Percentiles rank a stretch among this genome's conserved stretches.
These are phyloP conservation scores for Lizonia empirigonia DNA, from an alignment of 2,329 filamentous ascomycete genomes.

Conservation along the genomic window DNA sequence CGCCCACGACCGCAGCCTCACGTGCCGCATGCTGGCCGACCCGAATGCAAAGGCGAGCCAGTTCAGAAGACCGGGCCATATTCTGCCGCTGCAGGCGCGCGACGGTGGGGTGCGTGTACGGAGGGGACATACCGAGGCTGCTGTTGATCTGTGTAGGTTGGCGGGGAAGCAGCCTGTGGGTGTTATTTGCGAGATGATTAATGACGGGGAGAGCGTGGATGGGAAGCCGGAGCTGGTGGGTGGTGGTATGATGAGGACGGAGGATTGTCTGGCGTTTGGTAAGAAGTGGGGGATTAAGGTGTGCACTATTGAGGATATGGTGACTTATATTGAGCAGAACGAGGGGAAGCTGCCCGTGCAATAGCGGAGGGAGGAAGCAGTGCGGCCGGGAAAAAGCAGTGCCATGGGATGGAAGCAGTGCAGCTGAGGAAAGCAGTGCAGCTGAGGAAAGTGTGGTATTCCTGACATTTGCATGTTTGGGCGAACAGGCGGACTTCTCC, in stretches of 20 bases:
- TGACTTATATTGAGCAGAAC: constrained; percentile 76
- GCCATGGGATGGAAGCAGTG: too few relatives aligned
- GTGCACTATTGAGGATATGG: constrained; percentile 92
- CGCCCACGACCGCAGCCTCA: constrained; percentile 83
- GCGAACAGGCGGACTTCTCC: background rate
- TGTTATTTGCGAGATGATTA: constrained; percentile 90
- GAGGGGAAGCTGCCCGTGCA: constrained; percentile 58
- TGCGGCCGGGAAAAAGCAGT: too few relatives aligned
- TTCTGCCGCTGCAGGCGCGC: constrained; percentile 81
- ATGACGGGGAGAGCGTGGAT: constrained; percentile 75
- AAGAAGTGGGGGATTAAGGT: constrained; percentile 87
- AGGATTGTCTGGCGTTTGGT: constrained; percentile 87
- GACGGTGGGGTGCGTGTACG: constrained; percentile 81
- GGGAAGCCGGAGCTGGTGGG: constrained; percentile 69
- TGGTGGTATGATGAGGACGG: constrained; percentile 89
- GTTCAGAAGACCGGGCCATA: constrained; percentile 85
- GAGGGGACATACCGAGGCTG: constrained; percentile 90
- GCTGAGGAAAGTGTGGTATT: background rate
- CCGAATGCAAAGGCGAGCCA: constrained; percentile 58
- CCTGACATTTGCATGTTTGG: background rate
- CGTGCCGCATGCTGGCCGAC: constrained; percentile 78
- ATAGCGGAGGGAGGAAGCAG: background rate
- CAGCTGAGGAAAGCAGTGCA: too few relatives aligned
- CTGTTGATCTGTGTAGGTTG: constrained; percentile 84
- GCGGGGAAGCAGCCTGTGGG: constrained; percentile 75